A percentile compares a stretch with the other conserved stretches of the same genome.
These are phyloP conservation scores for Coemansia reversa DNA, from an alignment of 192 early-diverging fungal genomes.

Conservation along the genomic window DNA sequence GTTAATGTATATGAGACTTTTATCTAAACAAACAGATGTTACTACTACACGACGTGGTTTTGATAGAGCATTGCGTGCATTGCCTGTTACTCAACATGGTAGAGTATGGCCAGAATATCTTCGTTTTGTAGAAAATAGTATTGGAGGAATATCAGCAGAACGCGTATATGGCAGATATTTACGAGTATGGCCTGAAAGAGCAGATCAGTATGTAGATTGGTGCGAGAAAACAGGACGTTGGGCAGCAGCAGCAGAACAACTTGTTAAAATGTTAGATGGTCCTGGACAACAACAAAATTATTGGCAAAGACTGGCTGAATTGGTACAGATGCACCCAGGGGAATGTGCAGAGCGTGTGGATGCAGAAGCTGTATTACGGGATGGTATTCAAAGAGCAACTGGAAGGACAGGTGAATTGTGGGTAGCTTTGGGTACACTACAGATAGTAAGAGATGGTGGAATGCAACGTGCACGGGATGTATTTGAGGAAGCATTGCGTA, in stretches of 20 bases:
- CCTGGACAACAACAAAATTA: background rate
- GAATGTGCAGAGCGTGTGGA: conserved; percentile 59
- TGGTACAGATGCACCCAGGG: conserved; percentile 70
- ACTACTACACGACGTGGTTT: conserved; percentile 79
- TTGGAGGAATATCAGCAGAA: conserved; percentile 81
- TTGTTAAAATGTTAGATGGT: conserved; percentile 72
- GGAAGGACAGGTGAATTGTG: conserved; percentile 89
- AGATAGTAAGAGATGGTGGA: conserved; percentile 64
- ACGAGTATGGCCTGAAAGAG: conserved; percentile 77
- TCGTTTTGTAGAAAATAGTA: conserved; percentile 63
- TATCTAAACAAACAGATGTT: conserved; percentile 66
- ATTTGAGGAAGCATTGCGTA: conserved; percentile 85
- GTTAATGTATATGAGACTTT: conserved; percentile 72
- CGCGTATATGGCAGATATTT: conserved; percentile 81
- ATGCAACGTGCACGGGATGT: conserved; percentile 90
- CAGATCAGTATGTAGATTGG: conserved; percentile 73
- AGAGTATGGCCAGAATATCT: conserved; percentile 87
- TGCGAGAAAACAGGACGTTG: conserved; percentile 66
- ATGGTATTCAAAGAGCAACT: conserved; percentile 77
- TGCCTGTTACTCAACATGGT: conserved; percentile 93
- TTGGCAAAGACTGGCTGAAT: conserved; percentile 83
- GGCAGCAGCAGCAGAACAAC: conserved; percentile 72
- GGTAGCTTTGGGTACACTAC: conserved; percentile 79
- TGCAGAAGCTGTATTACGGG: conserved; percentile 79
- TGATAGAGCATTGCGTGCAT: conserved; percentile 82